Base-by-base conservation (phyloP, 495 filamentous ascomycete species). In the Mycothermus thermophilus region DNA sequence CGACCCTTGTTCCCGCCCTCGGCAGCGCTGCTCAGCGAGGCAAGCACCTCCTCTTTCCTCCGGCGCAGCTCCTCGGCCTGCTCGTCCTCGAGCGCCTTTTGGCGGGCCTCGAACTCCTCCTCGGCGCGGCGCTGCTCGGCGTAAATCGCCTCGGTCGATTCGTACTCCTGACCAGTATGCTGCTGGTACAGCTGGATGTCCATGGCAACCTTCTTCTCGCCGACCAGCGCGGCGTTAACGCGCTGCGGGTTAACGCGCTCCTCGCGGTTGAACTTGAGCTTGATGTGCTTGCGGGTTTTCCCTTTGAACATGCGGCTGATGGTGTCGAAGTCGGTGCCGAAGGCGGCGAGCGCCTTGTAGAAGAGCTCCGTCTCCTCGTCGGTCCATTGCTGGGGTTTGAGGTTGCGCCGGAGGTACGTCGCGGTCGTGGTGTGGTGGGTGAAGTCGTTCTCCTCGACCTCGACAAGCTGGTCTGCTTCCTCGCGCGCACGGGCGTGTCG, bases 281-380 rank as follows among this genome's bases (percentile, higher is more conserved):
- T 94, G 52, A 96, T 75, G 45, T 84, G 75, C 12, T 77, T 73
- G 32, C 90, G 67, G 16, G 66, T 80, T 14, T 80, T 70, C 19
- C 73, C 73, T 0, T 76, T 74, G 49, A 97, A 93, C 65, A 94
- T 66, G 40, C 72, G 75, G 46, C 74, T 72, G 47, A 97, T 92
- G 44, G 84, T 80, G 55, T 77, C 72, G 51, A 96, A 96, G 52
- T 96, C 86, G 0, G 86, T 94, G 18, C 90, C 92, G 51, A 92
- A 94, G 70, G 82, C 84, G 18, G 71, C 62, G 2, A 97, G 63
- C 0, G 79, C 79, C 13, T 80, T 66, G 52, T 93, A 96, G 58
- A 96, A 96, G 18, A 75, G 58, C 20, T 88, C 82, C 3, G 83
- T 93, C 30, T 75, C 64, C 8, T 77, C 75, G 15, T 75, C 71